Evolutionary conservation across 1,139 yeast genomes (phyloP).

Genomic region (Kodamaea anthophila): DNA sequence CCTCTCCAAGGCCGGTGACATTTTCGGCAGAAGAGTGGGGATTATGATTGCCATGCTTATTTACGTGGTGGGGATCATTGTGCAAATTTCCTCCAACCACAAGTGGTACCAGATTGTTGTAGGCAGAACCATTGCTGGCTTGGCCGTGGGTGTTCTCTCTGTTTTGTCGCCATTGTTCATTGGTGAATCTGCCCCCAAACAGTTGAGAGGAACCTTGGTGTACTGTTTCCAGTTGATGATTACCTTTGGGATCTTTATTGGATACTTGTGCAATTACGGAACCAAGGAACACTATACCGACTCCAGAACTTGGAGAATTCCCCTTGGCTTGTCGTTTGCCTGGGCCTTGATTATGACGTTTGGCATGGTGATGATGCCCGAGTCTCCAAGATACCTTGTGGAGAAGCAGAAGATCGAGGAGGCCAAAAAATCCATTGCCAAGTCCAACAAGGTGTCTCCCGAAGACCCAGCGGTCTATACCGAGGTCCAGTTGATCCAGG

Average conservation of each 20-base stretch:
- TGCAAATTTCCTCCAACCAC: conserved; percentile 16
- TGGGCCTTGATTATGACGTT: conserved; percentile 19
- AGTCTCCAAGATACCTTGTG: conserved; percentile 21
- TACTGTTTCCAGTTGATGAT: conserved; percentile 22
- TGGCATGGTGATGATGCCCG: conserved; percentile 22
- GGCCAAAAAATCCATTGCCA: conserved; percentile 48
- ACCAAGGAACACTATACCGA: conserved; percentile 19
- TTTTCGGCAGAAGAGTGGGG: conserved; percentile 19
- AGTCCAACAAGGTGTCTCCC: conserved; percentile 15
- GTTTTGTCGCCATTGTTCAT: conserved; percentile 21
- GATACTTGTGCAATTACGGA: conserved; percentile 25
- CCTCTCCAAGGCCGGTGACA: conserved; percentile 17
- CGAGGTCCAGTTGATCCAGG: conserved; percentile 56
- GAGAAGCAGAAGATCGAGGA: conserved; percentile 20
- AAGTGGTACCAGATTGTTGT: conserved; percentile 43
- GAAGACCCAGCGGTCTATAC: conserved; percentile 54
- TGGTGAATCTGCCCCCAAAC: conserved; percentile 20
- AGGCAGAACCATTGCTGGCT: conserved; percentile 40
- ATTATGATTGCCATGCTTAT: conserved; percentile 19
- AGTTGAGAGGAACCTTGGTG: conserved; percentile 21
- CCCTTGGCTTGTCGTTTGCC: conserved; percentile 19
- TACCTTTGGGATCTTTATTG: conserved; percentile 40
- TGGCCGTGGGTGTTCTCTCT: conserved; percentile 20
- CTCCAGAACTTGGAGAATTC: conserved; percentile 38
- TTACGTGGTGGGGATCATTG: conserved; percentile 19